A percentile compares a stretch with the other conserved stretches of the same genome.
Evolutionary conservation across 2,329 filamentous ascomycete genomes (phyloP).

Genomic region (Graphiopsis chlorocephala): DNA sequence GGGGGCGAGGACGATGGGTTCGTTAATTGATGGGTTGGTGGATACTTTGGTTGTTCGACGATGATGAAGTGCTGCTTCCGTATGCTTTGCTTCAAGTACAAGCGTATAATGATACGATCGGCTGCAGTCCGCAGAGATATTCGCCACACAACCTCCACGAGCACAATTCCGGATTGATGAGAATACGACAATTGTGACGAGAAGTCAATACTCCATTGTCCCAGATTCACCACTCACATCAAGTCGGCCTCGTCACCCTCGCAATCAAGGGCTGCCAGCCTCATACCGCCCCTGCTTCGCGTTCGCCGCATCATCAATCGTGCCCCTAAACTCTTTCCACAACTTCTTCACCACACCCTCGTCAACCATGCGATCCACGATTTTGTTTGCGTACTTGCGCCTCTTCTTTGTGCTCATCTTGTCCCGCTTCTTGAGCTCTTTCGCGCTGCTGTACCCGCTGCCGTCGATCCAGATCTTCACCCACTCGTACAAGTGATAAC

Average conservation of each 20-base stretch:
- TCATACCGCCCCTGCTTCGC: slow-evolving; percentile 36
- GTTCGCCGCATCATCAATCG: slow-evolving; percentile 58
- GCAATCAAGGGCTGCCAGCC: slow-evolving; percentile 4
- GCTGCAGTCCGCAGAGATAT: too few relatives aligned
- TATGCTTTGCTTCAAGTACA: neutral
- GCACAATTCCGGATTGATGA: too few relatives aligned
- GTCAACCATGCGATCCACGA: slow-evolving; percentile 63
- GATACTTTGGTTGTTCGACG: neutral
- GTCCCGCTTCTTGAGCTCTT: slow-evolving; percentile 60
- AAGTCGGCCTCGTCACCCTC: neutral
- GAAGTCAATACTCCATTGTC: too few relatives aligned
- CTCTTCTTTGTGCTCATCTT: slow-evolving; percentile 59
- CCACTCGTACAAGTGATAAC: slow-evolving; percentile 68
- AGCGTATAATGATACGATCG: too few relatives aligned
- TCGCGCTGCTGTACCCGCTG: slow-evolving; percentile 57
- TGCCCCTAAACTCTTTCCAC: slow-evolving; percentile 64
- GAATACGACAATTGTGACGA: too few relatives aligned
- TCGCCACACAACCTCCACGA: too few relatives aligned
- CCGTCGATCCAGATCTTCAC: slow-evolving; percentile 61
- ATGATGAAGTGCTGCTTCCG: neutral
- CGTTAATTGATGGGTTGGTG: neutral
- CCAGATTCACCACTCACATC: too few relatives aligned
- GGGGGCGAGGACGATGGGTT: neutral
- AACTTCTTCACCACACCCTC: slow-evolving; percentile 59
- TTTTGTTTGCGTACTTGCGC: slow-evolving; percentile 58